phyloP scores from a whole-genome alignment of 768 basidiomycete species.

The Russula ochroleuca region DNA sequence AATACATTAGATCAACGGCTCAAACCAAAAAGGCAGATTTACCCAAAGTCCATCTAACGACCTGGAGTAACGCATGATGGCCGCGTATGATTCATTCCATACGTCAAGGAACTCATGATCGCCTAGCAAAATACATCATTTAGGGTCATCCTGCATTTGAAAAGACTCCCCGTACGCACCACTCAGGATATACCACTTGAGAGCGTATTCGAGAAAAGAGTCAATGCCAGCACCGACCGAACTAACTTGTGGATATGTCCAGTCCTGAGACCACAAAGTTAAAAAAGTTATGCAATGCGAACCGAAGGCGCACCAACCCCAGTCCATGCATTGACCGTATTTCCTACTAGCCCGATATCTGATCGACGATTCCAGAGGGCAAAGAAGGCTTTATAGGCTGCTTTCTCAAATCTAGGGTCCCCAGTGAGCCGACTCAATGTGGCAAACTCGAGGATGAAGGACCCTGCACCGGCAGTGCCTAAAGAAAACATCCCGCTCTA shows the following conservation, averaged over 20 bases:
- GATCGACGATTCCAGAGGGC: slow-evolving; percentile 91
- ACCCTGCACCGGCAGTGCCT: slow-evolving; percentile 93
- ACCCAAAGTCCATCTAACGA: slow-evolving; percentile 88
- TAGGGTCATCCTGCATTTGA: neutral
- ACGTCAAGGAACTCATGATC: slow-evolving; percentile 40
- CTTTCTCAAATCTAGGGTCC: slow-evolving; percentile 85
- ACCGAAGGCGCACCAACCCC: slow-evolving; percentile 51
- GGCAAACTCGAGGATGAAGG: slow-evolving; percentile 91
- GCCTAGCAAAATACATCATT: slow-evolving; percentile 28
- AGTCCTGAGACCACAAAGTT: slow-evolving; percentile 43
- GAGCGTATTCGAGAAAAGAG: slow-evolving; percentile 91
- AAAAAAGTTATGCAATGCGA: neutral
- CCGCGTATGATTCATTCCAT: slow-evolving; percentile 38
- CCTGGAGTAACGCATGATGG: slow-evolving; percentile 73
- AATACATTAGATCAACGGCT: slow-evolving; percentile 5
- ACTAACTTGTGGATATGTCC: slow-evolving; percentile 72
- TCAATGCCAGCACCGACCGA: slow-evolving; percentile 94
- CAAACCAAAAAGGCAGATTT: slow-evolving; percentile 27
- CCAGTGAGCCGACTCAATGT: slow-evolving; percentile 87
- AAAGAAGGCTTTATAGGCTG: slow-evolving; percentile 85
- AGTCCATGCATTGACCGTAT: slow-evolving; percentile 75
- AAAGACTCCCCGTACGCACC: slow-evolving; percentile 42
- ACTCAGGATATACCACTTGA: slow-evolving; percentile 89
- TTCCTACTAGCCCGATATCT: slow-evolving; percentile 80
- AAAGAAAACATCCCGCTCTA: slow-evolving; percentile 13